phyloP scores from a whole-genome alignment of 2,329 filamentous ascomycete species.

The Clarireedia monteithiana region DNA sequence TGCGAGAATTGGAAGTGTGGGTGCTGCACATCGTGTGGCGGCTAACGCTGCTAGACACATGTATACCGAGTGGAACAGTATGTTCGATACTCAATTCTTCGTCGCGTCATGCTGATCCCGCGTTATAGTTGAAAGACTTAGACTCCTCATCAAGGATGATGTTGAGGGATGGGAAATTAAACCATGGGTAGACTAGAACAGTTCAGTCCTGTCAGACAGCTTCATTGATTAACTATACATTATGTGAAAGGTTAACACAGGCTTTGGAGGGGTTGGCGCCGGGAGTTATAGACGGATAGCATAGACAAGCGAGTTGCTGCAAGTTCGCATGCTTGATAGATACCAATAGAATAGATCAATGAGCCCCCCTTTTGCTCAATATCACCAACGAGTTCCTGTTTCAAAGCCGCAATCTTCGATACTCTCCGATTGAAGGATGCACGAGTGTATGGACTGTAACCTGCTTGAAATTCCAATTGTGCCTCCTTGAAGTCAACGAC shows the following conservation, averaged over 20 bases:
- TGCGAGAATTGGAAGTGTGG: slow-evolving; percentile 50
- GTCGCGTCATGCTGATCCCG: not conserved
- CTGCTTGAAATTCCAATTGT: no score
- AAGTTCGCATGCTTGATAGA: slow-evolving; percentile 1
- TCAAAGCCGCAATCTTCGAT: no score
- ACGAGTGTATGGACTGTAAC: no score
- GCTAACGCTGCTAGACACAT: slow-evolving; percentile 55
- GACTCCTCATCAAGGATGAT: slow-evolving; percentile 60
- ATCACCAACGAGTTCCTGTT: not conserved
- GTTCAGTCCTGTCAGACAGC: no score
- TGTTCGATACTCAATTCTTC: not conserved
- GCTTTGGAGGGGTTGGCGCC: slow-evolving; percentile 1
- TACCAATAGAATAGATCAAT: not conserved
- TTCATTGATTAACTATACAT: not conserved
- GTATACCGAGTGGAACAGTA: slow-evolving; percentile 56
- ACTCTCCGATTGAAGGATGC: no score
- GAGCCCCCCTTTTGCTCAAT: not conserved
- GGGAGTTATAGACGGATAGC: not conserved
- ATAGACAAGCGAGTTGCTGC: not conserved
- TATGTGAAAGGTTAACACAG: not conserved
- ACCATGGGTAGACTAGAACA: slow-evolving; percentile 41
- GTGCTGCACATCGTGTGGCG: slow-evolving; percentile 55
- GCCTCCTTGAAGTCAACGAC: no score
- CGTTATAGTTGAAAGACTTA: slow-evolving; percentile 50
- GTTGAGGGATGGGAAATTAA: slow-evolving; percentile 55